A percentile compares a stretch with the other conserved stretches of the same genome.
phyloP scores from a whole-genome alignment of 2,329 filamentous ascomycete genomes.

The Purpureocillium lavendulum region DNA sequence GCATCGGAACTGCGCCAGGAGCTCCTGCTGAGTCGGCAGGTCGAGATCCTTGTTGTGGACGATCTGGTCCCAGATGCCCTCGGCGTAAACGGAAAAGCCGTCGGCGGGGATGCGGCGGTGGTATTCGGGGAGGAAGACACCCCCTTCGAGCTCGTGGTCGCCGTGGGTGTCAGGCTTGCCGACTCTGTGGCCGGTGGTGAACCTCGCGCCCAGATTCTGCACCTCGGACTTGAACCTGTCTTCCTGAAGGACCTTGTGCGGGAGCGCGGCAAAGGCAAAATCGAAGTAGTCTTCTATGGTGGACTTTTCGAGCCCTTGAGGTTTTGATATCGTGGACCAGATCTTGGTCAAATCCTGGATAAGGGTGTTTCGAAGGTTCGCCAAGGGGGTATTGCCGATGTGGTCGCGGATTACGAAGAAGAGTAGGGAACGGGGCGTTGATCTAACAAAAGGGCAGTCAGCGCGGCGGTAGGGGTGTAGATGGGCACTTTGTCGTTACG shows the following conservation, averaged over 20 bases:
- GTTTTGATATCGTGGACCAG: conserved; percentile 90
- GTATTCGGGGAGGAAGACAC: conserved; percentile 87
- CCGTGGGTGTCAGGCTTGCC: conserved; percentile 51
- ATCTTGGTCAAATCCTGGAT: conserved; percentile 86
- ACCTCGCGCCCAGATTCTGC: conserved; percentile 69
- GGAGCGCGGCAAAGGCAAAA: conserved; percentile 90
- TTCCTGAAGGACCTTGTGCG: conserved; percentile 92
- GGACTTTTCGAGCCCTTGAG: conserved; percentile 76
- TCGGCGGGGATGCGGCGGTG: conserved; percentile 94
- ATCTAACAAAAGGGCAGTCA: conserved; percentile 37
- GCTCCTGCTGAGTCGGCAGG: conserved; percentile 90
- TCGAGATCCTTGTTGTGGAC: conserved; percentile 98
- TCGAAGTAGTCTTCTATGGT: conserved; percentile 97
- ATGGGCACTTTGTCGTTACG: too few relatives aligned
- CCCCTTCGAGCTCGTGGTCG: conserved; percentile 67
- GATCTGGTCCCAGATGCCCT: conserved; percentile 96
- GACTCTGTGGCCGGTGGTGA: conserved; percentile 72
- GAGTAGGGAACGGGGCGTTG: conserved; percentile 79
- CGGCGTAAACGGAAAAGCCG: conserved; percentile 89
- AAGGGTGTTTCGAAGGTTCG: conserved; percentile 83
- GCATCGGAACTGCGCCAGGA: conserved; percentile 93
- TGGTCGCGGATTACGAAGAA: conserved; percentile 99
- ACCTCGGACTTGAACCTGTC: conserved; percentile 83
- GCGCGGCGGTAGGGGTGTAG: neutral
- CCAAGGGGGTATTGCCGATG: conserved; percentile 81